Conservation (phyloP, 371 early-diverging fungal species). For the Haplosporangium sp. region DNA sequence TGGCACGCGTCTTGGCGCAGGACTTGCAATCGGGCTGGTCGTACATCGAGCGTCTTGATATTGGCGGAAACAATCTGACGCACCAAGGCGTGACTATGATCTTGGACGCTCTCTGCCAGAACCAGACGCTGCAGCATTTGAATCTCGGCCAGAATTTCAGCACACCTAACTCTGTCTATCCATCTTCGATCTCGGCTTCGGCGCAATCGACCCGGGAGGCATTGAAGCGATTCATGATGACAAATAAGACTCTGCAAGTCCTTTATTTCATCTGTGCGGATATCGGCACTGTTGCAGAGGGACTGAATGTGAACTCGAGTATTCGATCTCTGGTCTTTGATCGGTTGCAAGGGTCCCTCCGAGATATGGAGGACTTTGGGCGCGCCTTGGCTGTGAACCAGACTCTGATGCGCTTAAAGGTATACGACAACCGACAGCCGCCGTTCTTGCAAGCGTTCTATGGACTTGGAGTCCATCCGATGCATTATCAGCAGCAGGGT, state of each 20-base stretch:
- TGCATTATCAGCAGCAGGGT: not conserved
- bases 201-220: slow-evolving; percentile 14
- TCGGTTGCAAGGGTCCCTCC: slow-evolving; percentile 25
- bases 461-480: slow-evolving; percentile 6
- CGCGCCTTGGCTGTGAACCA: slow-evolving; percentile 29
- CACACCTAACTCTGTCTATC: slow-evolving; percentile 5
- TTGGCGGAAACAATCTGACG: slow-evolving; percentile 30
- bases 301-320: slow-evolving; percentile 17
- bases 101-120: slow-evolving; percentile 25
- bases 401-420: slow-evolving; percentile 35
- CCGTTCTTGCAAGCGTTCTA: slow-evolving; percentile 27
- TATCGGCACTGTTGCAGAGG: slow-evolving; percentile 17
- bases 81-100: slow-evolving; percentile 24
- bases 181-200: slow-evolving; percentile 7
- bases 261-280: slow-evolving; percentile 23
- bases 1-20: slow-evolving; percentile 20
- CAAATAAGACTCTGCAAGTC: slow-evolving; percentile 32
- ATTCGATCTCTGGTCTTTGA: slow-evolving; percentile 32
- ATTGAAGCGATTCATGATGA: slow-evolving; percentile 15
- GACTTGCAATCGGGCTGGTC: slow-evolving; percentile 16
- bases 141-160: slow-evolving; percentile 34
- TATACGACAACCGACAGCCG: slow-evolving; percentile 21
- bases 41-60: slow-evolving; percentile 27
- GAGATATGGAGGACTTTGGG: slow-evolving; percentile 26
- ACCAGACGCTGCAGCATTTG: slow-evolving; percentile 21